phyloP scores from a whole-genome alignment of 2,329 filamentous ascomycete species.

The Colletotrichum graminicola region DNA sequence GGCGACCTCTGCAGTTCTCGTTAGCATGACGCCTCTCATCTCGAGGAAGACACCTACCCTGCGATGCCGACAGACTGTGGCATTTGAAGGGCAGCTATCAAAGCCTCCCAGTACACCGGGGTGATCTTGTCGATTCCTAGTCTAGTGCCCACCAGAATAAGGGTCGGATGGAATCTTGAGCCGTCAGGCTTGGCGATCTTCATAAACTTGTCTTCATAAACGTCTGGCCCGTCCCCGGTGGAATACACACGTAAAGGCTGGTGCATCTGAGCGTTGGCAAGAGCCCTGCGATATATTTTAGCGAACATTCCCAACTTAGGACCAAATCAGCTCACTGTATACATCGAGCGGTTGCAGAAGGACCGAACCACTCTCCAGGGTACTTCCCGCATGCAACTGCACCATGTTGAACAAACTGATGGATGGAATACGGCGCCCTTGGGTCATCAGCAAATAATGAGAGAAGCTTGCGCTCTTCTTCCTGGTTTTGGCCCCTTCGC shows the following conservation, averaged over 20 bases:
- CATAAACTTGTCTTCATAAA: constrained; percentile 92
- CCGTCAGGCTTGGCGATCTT: constrained; percentile 78
- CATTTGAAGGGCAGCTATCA: constrained; percentile 86
- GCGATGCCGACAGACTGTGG: constrained; percentile 96
- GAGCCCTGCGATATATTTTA: constrained; percentile 66
- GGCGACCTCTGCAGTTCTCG: constrained; percentile 76
- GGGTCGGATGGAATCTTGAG: constrained; percentile 80
- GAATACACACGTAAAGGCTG: constrained; percentile 82
- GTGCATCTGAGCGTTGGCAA: constrained; percentile 75
- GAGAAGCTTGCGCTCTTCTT: constrained; percentile 78
- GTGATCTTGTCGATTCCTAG: constrained; percentile 96
- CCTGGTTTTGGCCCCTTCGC: constrained; percentile 71
- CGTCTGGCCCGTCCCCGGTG: constrained; percentile 89
- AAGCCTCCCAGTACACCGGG: constrained; percentile 93
- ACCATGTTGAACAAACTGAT: constrained; percentile 92
- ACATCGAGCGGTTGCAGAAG: constrained; percentile 93
- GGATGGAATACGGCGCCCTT: constrained; percentile 90
- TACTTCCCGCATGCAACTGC: constrained; percentile 91
- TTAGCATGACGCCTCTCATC: constrained; percentile 17
- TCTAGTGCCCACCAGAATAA: constrained; percentile 89
- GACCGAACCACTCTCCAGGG: constrained; percentile 98
- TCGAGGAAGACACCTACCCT: constrained; percentile 69
- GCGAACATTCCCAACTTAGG: constrained; percentile 5
- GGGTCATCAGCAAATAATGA: constrained; percentile 90
- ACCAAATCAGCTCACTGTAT: constrained; percentile 78